These are phyloP conservation scores for Aphanomyces astaci DNA, from an alignment of 352 stramenopile genomes.

Conservation along the genomic window DNA sequence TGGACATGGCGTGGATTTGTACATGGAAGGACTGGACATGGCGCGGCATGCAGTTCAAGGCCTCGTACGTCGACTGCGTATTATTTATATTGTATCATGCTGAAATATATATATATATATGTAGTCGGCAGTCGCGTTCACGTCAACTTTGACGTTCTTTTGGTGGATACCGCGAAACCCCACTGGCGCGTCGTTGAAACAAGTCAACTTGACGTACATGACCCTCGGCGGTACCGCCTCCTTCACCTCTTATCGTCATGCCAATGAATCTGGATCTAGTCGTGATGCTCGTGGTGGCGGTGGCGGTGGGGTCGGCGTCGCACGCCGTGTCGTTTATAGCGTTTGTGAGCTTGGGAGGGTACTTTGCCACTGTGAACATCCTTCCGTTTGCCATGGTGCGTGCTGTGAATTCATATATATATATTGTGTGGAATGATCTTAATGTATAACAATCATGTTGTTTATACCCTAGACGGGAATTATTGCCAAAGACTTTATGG, in stretches of 20 bases:
- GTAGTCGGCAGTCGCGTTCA: conserved; percentile 51
- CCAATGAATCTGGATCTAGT: conserved; percentile 24
- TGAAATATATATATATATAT: too few species aligned
- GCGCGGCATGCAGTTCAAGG: conserved; percentile 38
- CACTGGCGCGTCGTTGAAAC: conserved; percentile 26
- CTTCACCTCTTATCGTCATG: background rate
- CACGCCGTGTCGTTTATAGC: conserved; percentile 41
- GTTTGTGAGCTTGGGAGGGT: conserved; percentile 52
- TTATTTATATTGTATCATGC: conserved; percentile 1
- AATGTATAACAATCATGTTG: background rate
- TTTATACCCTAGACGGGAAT: conserved; percentile 32
- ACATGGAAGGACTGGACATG: conserved; percentile 46
- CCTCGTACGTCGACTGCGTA: conserved; percentile 24
- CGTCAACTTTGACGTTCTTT: conserved; percentile 49
- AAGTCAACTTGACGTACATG: conserved; percentile 3
- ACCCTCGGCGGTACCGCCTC: background rate
- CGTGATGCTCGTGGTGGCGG: conserved; percentile 39
- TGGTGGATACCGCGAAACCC: conserved; percentile 44
- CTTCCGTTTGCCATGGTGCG: conserved; percentile 67
- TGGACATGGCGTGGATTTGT: conserved; percentile 40
- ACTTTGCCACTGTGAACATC: conserved; percentile 52
- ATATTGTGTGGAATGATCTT: too few species aligned
- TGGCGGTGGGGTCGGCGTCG: conserved; percentile 41
- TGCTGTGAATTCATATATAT: background rate
- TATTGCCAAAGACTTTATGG: conserved; percentile 70